Conservation (phyloP, 148 eudicot species). For the Dianthus caryophyllus region DNA sequence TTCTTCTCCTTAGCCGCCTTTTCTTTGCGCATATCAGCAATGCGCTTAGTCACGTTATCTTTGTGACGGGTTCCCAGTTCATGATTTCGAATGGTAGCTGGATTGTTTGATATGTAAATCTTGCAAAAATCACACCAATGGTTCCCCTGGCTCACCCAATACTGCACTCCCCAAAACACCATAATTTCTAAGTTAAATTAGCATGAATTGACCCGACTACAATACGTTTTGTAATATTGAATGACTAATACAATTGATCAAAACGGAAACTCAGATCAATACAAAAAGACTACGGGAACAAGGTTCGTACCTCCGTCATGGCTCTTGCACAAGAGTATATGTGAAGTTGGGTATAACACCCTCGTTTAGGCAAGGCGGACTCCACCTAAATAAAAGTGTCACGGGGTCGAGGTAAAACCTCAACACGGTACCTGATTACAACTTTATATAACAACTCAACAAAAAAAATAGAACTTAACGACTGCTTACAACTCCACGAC, state of each 20-base stretch:
- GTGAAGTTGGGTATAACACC: background rate
- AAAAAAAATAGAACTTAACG: too few species aligned
- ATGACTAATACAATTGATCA: background rate
- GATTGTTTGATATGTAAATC: constrained; percentile 70
- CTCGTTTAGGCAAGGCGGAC: too few species aligned
- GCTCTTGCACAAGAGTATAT: constrained; percentile 3
- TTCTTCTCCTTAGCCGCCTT: constrained; percentile 78
- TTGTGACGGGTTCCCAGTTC: constrained; percentile 87
- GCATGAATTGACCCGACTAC: background rate
- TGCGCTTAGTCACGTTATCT: constrained; percentile 76
- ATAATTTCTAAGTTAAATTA: background rate
- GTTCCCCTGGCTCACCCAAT: constrained; percentile 98
- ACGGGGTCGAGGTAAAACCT: too few species aligned
- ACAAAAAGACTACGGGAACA: background rate
- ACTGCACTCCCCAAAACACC: constrained; percentile 40
- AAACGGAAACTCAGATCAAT: background rate
- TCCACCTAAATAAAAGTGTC: too few species aligned
- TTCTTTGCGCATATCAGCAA: constrained; percentile 71
- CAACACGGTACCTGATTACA: too few species aligned
- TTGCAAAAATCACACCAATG: constrained; percentile 98
- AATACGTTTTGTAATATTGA: background rate
- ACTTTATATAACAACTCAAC: too few species aligned
- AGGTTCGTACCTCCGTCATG: constrained; percentile 38
- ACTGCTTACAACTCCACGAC: too few species aligned
- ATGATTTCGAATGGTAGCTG: constrained; percentile 82